Evolutionary conservation across 768 basidiomycete genomes (phyloP).

Genomic region (Rossbeevera mucosa): DNA sequence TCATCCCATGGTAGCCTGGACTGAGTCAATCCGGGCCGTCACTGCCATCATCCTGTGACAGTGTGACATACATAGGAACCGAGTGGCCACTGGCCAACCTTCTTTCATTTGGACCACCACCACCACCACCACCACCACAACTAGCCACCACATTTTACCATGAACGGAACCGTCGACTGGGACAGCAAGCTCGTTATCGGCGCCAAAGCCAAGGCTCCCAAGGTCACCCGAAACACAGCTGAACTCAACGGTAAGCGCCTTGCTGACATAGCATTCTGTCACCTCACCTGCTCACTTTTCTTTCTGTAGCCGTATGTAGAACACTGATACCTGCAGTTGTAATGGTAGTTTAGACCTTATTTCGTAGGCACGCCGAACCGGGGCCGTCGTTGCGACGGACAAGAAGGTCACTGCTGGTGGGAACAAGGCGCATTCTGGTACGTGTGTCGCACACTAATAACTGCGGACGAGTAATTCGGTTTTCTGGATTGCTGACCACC

Average conservation of each 20-base stretch:
- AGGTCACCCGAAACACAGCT: conserved; percentile 56
- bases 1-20: no score
- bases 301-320: conserved; percentile 48
- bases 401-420: conserved; percentile 65
- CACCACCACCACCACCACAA: neutral
- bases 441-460: conserved; percentile 10
- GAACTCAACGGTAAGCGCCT: conserved; percentile 48
- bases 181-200: conserved; percentile 73
- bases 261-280: neutral
- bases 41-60: neutral
- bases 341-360: neutral
- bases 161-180: conserved; percentile 58
- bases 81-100: neutral
- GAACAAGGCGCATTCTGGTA: conserved; percentile 79
- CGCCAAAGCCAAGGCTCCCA: conserved; percentile 55
- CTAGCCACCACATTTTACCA: conserved; percentile 9
- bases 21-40: no score
- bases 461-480: neutral
- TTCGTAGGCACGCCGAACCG: conserved; percentile 64
- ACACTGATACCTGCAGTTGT: neutral
- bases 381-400: conserved; percentile 77
- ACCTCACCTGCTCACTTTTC: conserved; percentile 11
- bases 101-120: conserved; percentile 14
- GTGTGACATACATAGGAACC: neutral
- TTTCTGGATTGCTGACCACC: neutral